Conservation (phyloP, 805 yeast species). For the Ogataea sp. region DNA sequence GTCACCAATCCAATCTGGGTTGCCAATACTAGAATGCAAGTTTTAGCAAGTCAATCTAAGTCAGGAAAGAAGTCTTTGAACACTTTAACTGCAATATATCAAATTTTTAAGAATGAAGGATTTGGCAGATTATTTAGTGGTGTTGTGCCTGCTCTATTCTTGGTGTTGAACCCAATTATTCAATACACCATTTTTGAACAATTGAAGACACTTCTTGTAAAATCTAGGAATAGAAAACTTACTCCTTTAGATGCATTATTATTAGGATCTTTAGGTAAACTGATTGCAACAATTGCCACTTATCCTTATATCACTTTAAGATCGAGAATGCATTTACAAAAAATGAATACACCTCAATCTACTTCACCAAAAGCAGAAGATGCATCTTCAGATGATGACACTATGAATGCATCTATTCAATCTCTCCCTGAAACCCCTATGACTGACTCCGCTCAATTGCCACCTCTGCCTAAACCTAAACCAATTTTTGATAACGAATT, state of each 20-base stretch:
- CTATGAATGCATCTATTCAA: constrained; percentile 11
- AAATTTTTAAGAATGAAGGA: constrained; percentile 68
- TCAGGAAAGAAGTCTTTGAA: constrained; percentile 16
- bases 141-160: constrained; percentile 75
- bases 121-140: constrained; percentile 71
- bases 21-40: constrained; percentile 85
- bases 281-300: constrained; percentile 81
- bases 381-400: constrained; percentile 5
- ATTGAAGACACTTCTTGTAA: constrained; percentile 56
- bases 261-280: constrained; percentile 84
- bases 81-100: constrained; percentile 48
- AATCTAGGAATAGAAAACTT: constrained; percentile 41
- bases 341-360: constrained; percentile 13
- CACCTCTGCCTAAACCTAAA: constrained; percentile 11
- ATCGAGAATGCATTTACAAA: constrained; percentile 75
- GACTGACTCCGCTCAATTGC: constrained; percentile 11
- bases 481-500: constrained; percentile 12
- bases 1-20: constrained; percentile 92
- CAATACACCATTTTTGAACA: constrained; percentile 92
- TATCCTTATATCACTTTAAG: constrained; percentile 90
- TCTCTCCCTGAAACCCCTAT: constrained; percentile 13
- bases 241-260: constrained; percentile 73
- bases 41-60: constrained; percentile 23
- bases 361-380: constrained; percentile 6
- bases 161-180: constrained; percentile 82